A percentile compares a stretch with the other conserved stretches of the same genome.
Conservation (phyloP, 2,329 filamentous ascomycete genomes). For the Penicillium sp. region DNA sequence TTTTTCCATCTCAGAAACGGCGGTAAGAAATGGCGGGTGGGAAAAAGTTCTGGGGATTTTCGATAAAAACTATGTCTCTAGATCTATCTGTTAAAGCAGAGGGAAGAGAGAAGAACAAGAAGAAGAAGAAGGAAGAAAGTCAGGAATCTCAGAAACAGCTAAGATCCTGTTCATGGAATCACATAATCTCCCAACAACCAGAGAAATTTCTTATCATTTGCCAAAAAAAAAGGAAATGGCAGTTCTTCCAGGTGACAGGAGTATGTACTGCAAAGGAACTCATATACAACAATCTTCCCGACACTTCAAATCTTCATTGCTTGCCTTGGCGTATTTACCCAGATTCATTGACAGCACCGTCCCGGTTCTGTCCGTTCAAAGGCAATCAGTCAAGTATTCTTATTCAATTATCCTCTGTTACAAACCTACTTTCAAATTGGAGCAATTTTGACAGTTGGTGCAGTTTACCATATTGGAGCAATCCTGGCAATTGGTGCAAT, state of each 20-base stretch:
- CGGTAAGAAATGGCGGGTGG: too few relatives aligned
- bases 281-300: not conserved
- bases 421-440: not conserved
- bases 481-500: not conserved
- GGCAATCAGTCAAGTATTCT: not conserved
- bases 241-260: not conserved
- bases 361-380: not conserved
- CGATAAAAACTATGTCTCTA: too few relatives aligned
- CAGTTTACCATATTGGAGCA: too few relatives aligned
- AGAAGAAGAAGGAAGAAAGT: too few relatives aligned
- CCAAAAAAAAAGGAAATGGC: not conserved
- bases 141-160: too few relatives aligned
- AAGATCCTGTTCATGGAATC: too few relatives aligned
- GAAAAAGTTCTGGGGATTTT: too few relatives aligned
- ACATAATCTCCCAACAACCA: not conserved
- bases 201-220: not conserved
- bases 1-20: too few relatives aligned
- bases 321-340: not conserved
- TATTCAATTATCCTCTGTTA: not conserved
- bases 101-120: too few relatives aligned
- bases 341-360: constrained; percentile 1
- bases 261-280: not conserved
- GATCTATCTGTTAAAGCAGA: too few relatives aligned
- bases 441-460: not conserved
- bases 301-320: not conserved